Percentiles rank a stretch among this genome's conserved stretches.
Conservation (phyloP, 257 asterid genomes). For the Hygrophila difformis region DNA sequence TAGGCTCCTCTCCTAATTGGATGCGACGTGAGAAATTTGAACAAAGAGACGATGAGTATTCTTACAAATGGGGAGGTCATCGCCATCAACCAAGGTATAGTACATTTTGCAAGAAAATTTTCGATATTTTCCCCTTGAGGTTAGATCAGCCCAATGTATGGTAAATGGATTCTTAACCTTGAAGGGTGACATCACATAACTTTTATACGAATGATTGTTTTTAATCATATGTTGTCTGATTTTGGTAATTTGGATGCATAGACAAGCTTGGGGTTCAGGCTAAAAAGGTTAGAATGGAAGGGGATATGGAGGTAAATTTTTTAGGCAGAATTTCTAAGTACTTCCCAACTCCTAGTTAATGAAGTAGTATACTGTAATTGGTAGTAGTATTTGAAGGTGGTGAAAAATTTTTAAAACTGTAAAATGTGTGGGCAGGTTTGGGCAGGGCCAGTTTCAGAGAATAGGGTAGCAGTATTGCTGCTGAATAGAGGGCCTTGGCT, state of each 20-base stretch:
- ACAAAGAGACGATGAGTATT: constrained; percentile 47
- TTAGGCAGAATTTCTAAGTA: background rate
- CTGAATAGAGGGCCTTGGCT: constrained; percentile 47
- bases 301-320: constrained; percentile 58
- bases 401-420: background rate
- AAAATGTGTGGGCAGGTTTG: constrained; percentile 32
- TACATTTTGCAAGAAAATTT: no score
- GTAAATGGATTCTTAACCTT: background rate
- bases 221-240: constrained; percentile 6
- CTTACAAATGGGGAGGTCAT: constrained; percentile 67
- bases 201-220: no score
- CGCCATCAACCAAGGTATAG: constrained; percentile 79
- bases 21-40: constrained; percentile 61
- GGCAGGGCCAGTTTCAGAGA: constrained; percentile 75
- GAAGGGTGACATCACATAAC: no score
- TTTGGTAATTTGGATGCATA: constrained; percentile 17
- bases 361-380: no score
- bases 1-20: constrained; percentile 93
- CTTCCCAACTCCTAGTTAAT: no score
- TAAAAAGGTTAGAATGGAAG: constrained; percentile 80
- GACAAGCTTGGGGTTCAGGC: constrained; percentile 78
- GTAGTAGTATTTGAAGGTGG: no score
- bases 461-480: constrained; percentile 65
- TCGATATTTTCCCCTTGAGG: no score
- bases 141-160: no score